Evolutionary conservation across 331 rosid genomes (phyloP).

Genomic region (Telfairia occidentalis): DNA sequence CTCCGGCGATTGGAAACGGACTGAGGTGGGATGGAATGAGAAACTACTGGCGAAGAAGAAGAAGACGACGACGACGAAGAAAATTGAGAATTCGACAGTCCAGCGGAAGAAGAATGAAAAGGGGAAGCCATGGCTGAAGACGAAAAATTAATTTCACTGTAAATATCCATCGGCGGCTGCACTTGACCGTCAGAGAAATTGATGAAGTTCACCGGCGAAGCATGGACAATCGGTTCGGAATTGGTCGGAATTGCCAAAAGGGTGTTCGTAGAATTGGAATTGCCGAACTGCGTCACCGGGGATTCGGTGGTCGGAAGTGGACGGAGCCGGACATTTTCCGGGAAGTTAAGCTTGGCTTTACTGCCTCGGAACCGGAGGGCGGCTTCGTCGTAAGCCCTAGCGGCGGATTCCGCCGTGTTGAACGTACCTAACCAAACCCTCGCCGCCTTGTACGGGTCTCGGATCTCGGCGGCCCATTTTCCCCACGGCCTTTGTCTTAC

Average conservation of each 20-base stretch:
- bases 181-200: background rate
- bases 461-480: constrained; percentile 40
- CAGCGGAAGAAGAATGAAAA: background rate
- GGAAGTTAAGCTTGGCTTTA: constrained; percentile 42
- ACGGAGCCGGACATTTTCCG: constrained; percentile 36
- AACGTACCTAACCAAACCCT: constrained; percentile 43
- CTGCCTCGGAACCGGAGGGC: constrained; percentile 40
- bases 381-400: constrained; percentile 34
- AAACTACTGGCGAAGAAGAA: background rate
- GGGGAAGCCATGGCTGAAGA: constrained; percentile 14
- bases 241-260: constrained; percentile 16
- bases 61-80: constrained; percentile 6
- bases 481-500: constrained; percentile 48
- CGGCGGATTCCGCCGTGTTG: constrained; percentile 40
- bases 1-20: background rate
- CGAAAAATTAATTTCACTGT: constrained; percentile 19
- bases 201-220: background rate
- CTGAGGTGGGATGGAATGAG: background rate
- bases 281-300: constrained; percentile 3
- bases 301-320: constrained; percentile 7
- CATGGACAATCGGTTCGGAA: constrained; percentile 18
- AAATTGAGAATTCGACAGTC: constrained; percentile 8
- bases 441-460: constrained; percentile 38
- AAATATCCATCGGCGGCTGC: constrained; percentile 14
- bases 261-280: constrained; percentile 15